phyloP scores from a whole-genome alignment of 768 basidiomycete species.

The Cystoderma amianthinum region DNA sequence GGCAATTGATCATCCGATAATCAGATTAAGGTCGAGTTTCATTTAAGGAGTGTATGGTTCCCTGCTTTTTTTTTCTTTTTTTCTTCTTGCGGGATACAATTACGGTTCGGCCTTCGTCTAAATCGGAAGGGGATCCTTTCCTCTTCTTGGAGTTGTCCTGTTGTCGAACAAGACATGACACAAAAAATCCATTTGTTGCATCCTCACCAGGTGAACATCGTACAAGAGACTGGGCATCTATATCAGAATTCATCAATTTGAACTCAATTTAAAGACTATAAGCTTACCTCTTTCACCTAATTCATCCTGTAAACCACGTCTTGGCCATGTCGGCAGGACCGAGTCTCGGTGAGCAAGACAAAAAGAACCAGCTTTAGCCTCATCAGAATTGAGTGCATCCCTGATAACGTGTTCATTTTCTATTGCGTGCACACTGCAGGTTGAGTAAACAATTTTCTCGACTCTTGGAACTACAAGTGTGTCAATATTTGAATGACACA shows the following conservation, averaged over 20 bases:
- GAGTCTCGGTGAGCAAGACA: constrained; percentile 55
- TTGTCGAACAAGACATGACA: constrained; percentile 74
- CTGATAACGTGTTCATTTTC: constrained; percentile 94
- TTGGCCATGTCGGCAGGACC: constrained; percentile 77
- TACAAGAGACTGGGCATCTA: constrained; percentile 51
- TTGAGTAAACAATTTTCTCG: constrained; percentile 87
- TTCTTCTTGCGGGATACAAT: no score
- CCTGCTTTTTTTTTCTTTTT: no score
- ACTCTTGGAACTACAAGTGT: constrained; percentile 64
- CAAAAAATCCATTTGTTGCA: constrained; percentile 95
- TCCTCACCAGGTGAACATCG: constrained; percentile 80
- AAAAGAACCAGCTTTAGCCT: constrained; percentile 58
- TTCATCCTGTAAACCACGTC: constrained; percentile 69
- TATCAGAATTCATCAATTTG: constrained; percentile 30
- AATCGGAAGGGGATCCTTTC: no score
- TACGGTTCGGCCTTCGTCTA: no score
- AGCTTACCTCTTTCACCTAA: constrained; percentile 46
- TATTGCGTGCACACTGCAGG: constrained; percentile 87
- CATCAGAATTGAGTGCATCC: constrained; percentile 62
- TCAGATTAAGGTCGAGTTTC: no score
- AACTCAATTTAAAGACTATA: no score
- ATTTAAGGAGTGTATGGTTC: no score
- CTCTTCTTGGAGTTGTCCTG: constrained; percentile 12
- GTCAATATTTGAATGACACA: no score
- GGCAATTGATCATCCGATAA: no score